Evolutionary conservation across 768 basidiomycete species (phyloP).

Genomic region (Mycena rosella): DNA sequence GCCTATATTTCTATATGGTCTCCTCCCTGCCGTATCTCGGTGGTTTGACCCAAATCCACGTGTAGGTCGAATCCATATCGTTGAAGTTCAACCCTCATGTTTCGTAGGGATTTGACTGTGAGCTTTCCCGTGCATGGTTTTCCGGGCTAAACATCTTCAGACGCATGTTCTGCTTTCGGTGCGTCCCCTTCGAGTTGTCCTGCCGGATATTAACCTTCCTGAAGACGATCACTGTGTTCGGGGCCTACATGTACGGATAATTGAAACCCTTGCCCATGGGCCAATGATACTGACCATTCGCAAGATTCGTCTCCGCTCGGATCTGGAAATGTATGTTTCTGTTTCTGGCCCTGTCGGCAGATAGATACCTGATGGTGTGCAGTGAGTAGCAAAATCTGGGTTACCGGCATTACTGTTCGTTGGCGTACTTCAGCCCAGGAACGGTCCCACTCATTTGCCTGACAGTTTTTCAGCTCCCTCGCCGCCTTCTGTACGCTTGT

Average conservation of each 20-base stretch:
- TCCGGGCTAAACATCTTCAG: not conserved
- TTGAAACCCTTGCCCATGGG: not conserved
- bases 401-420: not conserved
- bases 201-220: not conserved
- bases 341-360: too few relatives aligned
- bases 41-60: not conserved
- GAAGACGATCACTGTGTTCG: not conserved
- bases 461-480: too few relatives aligned
- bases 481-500: too few relatives aligned
- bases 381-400: constrained; percentile 2
- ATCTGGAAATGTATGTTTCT: constrained; percentile 6
- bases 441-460: too few relatives aligned
- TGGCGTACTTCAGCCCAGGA: too few relatives aligned
- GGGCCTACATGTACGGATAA: not conserved
- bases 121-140: not conserved
- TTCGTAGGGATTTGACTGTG: not conserved
- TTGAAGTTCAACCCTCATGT: not conserved
- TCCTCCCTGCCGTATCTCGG: not conserved
- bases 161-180: constrained; percentile 2
- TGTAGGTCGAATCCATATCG: not conserved
- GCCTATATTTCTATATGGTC: not conserved
- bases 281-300: not conserved
- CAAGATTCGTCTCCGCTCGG: not conserved
- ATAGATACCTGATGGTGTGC: not conserved
- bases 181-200: not conserved